These are phyloP conservation scores for Taiwanofungus camphoratus DNA, from an alignment of 1,284 basidiomycete species.

Conservation along the genomic window DNA sequence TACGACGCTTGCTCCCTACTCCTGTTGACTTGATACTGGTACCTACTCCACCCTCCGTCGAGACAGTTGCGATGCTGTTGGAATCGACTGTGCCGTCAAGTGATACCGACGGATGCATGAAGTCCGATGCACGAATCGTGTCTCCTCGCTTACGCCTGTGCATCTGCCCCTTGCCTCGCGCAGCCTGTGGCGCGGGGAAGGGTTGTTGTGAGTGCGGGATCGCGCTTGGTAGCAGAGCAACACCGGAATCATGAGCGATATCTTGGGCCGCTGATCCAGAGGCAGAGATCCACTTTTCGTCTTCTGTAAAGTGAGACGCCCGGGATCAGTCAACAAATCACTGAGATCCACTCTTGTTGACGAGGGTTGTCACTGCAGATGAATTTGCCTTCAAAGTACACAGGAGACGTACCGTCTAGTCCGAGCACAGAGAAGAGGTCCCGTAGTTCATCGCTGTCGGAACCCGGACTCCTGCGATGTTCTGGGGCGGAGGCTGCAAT, in stretches of 20 bases:
- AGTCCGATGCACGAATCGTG: constrained; percentile 45
- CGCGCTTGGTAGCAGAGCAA: constrained; percentile 10
- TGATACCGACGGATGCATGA: constrained; percentile 16
- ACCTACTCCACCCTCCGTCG: neutral
- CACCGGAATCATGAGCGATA: constrained; percentile 13
- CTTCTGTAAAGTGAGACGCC: constrained; percentile 7
- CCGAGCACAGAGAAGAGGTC: constrained; percentile 28
- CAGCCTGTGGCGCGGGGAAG: neutral
- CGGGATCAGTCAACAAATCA: neutral
- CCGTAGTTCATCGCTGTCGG: constrained; percentile 24
- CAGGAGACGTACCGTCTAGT: constrained; percentile 24
- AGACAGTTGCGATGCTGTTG: neutral
- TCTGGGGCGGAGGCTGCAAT: neutral
- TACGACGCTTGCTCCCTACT: constrained; percentile 14
- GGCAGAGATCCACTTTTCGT: constrained; percentile 13
- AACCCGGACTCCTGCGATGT: too few relatives aligned
- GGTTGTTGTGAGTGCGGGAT: constrained; percentile 2
- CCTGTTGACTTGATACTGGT: neutral
- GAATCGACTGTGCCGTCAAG: constrained; percentile 7
- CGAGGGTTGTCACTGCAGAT: neutral
- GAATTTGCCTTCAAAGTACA: neutral
- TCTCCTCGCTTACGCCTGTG: constrained; percentile 37
- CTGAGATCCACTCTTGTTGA: neutral
- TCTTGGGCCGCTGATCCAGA: neutral
- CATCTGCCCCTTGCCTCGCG: constrained; percentile 12